Percentiles rank a stretch among this genome's conserved stretches.
Evolutionary conservation across 768 basidiomycete species (phyloP).

Genomic region (Gautieria morchelliformis): DNA sequence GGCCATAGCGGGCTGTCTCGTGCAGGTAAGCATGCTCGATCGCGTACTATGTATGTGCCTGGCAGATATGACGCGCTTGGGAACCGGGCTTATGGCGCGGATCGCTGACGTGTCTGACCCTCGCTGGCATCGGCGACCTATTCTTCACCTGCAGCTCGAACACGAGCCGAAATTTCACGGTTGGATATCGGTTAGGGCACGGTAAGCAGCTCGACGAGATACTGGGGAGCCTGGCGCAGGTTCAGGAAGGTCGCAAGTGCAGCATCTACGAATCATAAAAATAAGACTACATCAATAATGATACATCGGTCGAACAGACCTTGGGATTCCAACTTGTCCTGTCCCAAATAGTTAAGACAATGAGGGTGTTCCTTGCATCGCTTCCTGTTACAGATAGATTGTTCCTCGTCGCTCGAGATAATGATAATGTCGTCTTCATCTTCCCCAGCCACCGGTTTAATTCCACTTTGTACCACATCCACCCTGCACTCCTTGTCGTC

Average conservation of each 20-base stretch:
- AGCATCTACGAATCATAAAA: constrained; percentile 29
- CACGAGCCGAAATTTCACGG: too few relatives aligned
- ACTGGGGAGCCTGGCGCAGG: too few relatives aligned
- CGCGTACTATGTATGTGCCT: too few relatives aligned
- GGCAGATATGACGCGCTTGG: too few relatives aligned
- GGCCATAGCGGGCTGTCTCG: too few relatives aligned
- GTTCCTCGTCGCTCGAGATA: constrained; percentile 54
- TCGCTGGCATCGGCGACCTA: too few relatives aligned
- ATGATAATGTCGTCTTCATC: constrained; percentile 56
- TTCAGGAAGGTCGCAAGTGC: constrained; percentile 44
- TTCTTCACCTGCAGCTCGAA: too few relatives aligned
- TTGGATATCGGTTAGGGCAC: too few relatives aligned
- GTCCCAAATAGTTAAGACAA: constrained; percentile 83
- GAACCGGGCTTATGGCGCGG: too few relatives aligned
- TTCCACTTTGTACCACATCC: constrained; percentile 4
- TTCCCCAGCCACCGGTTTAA: constrained; percentile 20
- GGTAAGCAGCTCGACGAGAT: too few relatives aligned
- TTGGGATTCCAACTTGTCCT: constrained; percentile 70
- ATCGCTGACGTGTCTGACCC: too few relatives aligned
- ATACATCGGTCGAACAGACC: constrained; percentile 31
- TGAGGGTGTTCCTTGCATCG: constrained; percentile 68
- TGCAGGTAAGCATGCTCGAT: too few relatives aligned
- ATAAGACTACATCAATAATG: constrained; percentile 7
- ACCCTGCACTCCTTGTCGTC: constrained; percentile 10
- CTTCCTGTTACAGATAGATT: constrained; percentile 45